Evolutionary conservation across 345 rosid species (phyloP).

Genomic region (Citrus cavaleriei): DNA sequence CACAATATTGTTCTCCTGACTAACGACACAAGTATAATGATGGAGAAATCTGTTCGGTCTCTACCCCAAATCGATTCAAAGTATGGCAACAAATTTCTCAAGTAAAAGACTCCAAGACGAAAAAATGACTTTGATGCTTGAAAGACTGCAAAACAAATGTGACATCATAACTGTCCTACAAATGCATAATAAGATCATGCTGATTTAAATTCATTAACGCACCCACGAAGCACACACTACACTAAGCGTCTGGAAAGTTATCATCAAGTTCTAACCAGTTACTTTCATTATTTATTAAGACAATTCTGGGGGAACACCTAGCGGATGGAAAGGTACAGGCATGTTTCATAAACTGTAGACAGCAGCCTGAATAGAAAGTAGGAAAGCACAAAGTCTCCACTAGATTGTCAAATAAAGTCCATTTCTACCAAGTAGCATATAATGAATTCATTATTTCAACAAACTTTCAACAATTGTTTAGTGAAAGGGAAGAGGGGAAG

Average conservation of each 20-base stretch:
- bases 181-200: neutral
- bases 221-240: neutral
- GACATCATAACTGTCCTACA: neutral
- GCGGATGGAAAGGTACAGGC: neutral
- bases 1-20: neutral
- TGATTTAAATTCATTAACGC: neutral
- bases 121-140: neutral
- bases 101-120: neutral
- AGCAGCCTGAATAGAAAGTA: neutral
- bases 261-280: neutral
- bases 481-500: neutral
- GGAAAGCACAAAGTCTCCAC: neutral
- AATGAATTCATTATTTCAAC: neutral
- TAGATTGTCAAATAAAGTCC: neutral
- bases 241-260: neutral
- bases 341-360: neutral
- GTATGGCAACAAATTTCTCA: neutral
- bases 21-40: too few species aligned
- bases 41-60: neutral
- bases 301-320: neutral
- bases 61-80: neutral
- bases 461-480: neutral
- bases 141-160: neutral
- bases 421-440: neutral
- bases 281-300: neutral